A percentile compares a stretch with the other conserved stretches of the same genome.
Evolutionary conservation across 371 early-diverging fungal species (phyloP).

Genomic region (Mucor irregularis): DNA sequence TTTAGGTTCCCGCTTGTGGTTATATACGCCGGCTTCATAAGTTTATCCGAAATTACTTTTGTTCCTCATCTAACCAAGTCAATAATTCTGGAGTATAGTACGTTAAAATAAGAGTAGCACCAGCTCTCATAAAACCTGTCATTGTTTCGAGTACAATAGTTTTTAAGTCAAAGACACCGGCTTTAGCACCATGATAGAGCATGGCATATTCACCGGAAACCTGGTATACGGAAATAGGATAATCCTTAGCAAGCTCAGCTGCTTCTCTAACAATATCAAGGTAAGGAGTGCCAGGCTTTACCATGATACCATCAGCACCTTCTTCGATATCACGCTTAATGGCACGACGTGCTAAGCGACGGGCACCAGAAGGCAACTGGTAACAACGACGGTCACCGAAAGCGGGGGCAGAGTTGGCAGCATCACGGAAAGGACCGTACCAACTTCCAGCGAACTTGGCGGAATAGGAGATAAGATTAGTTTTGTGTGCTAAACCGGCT

Average conservation of each 20-base stretch:
- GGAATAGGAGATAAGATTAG: constrained; percentile 90
- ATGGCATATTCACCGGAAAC: constrained; percentile 96
- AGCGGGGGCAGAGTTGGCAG: constrained; percentile 89
- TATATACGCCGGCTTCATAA: constrained; percentile 1
- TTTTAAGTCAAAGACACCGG: constrained; percentile 85
- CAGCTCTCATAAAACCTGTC: constrained; percentile 85
- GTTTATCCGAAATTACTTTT: constrained; percentile 15
- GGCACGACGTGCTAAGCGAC: constrained; percentile 89
- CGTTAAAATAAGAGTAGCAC: constrained; percentile 89
- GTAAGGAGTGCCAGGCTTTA: constrained; percentile 96
- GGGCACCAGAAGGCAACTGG: constrained; percentile 89
- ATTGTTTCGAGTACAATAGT: constrained; percentile 86
- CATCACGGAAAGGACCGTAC: constrained; percentile 98
- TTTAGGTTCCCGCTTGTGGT: not conserved
- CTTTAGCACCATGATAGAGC: constrained; percentile 87
- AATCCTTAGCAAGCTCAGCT: constrained; percentile 67
- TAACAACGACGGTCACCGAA: constrained; percentile 94
- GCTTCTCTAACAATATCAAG: constrained; percentile 94
- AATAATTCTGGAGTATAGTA: constrained; percentile 93
- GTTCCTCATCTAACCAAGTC: constrained; percentile 78
- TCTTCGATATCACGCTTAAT: constrained; percentile 86
- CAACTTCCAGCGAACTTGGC: constrained; percentile 94
- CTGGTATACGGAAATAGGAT: constrained; percentile 87
- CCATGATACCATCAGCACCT: constrained; percentile 96
- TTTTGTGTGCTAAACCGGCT: constrained; percentile 75